Evolutionary conservation across 306 rosid species (phyloP).

Genomic region (Purshia tridentata): DNA sequence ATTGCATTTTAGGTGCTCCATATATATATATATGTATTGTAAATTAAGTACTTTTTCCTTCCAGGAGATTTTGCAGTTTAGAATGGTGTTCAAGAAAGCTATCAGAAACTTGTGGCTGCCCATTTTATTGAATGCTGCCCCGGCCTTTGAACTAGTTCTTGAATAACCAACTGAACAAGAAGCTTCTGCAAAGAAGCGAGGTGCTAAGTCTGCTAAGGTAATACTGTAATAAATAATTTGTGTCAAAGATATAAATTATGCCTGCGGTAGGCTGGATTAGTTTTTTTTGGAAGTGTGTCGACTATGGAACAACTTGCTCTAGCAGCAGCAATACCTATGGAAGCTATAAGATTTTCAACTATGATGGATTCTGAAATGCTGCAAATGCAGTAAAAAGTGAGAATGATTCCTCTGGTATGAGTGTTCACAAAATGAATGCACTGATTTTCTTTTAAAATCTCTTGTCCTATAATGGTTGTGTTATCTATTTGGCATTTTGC

Average conservation of each 20-base stretch:
- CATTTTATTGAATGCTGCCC: slow-evolving; percentile 78
- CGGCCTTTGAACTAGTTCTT: slow-evolving; percentile 62
- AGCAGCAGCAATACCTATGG: slow-evolving; percentile 56
- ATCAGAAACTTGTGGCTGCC: slow-evolving; percentile 54
- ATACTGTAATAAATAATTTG: slow-evolving; percentile 15
- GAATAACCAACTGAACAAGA: slow-evolving; percentile 38
- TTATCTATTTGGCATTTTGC: too few species aligned
- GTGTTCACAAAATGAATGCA: too few species aligned
- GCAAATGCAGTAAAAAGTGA: slow-evolving; percentile 34
- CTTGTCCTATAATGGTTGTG: too few species aligned
- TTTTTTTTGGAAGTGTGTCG: slow-evolving; percentile 5
- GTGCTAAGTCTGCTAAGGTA: slow-evolving; percentile 77
- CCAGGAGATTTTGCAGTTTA: slow-evolving; percentile 48
- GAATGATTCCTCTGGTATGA: slow-evolving; percentile 35
- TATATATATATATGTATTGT: neutral
- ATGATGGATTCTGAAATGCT: slow-evolving; percentile 28
- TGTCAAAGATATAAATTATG: slow-evolving; percentile 18
- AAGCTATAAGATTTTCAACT: slow-evolving; percentile 60
- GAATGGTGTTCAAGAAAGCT: slow-evolving; percentile 48
- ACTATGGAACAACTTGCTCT: slow-evolving; percentile 61
- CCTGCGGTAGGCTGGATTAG: neutral
- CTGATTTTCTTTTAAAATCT: too few species aligned
- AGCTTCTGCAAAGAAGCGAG: slow-evolving; percentile 50
- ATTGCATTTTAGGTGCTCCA: neutral
- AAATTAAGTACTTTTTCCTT: slow-evolving; percentile 16